Base-by-base conservation (phyloP, 2,329 filamentous ascomycete species). In the Cercospora sp. region DNA sequence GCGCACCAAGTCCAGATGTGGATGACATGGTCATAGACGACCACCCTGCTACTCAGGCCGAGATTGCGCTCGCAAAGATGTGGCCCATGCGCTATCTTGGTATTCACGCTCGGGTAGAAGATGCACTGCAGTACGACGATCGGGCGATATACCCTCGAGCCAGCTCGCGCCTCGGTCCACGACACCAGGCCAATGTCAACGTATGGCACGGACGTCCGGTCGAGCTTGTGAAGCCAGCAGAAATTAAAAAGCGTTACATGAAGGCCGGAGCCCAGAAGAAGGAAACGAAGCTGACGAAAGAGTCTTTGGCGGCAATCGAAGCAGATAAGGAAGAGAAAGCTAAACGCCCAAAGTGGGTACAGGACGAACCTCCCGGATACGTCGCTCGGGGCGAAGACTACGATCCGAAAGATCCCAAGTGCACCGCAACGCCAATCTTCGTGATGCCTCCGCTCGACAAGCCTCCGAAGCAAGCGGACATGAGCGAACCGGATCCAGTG, bases 81-180 rank as follows among this genome's bases (percentile, higher is more conserved):
- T 99, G 95, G 95, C 94, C 93, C 2, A 98, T 95, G 83, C 89
- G 95, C 69, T 99, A 99, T 79, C 83, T 99, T 6, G 95, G 95
- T 43, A 93, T 97, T 73, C 95, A 99, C 81, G 97, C 94, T 81
- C 91, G 93, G 73, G 91, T 95, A 0, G 94, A 98, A 79, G 95
- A 99, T 81, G 95, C 93, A 0, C 84, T 99, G 32, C 95, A 99
- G 79, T 97, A 97, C 77, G 95, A 99, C 76, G 95, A 99, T 79
- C 90, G 95, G 71, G 83, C 83, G 2, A 98, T 99, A 72, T 98
- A 98, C 77, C 95, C 95, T 8, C 90, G 95, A 72, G 94, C 95
- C 16, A 96, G 94, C 77, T 98, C 95, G 65, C 90, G 95, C 43
- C 85, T 98, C 43, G 95, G 95, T 7, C 92, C 93, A 9, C 89